Conservation (phyloP, 2,329 filamentous ascomycete species). For the Albophoma yamanashiensis region DNA sequence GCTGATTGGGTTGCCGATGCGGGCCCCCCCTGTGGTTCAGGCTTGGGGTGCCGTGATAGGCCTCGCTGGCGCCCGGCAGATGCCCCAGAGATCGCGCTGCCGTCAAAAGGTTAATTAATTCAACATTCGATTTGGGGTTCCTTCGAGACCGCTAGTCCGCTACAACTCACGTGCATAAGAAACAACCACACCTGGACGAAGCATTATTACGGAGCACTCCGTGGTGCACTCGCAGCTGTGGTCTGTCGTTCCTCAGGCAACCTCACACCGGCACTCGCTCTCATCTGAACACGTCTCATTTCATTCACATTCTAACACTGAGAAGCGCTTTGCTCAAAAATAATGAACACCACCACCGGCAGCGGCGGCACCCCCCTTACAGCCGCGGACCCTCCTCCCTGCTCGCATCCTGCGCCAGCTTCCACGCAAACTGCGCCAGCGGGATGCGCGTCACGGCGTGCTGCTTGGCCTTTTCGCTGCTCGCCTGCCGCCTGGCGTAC, state of each 20-base stretch:
- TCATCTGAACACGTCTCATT: neutral
- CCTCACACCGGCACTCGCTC: too few relatives aligned
- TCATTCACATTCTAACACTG: neutral
- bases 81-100: neutral
- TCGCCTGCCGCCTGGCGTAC: conserved; percentile 77
- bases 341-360: too few relatives aligned
- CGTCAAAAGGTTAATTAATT: neutral
- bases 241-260: too few relatives aligned
- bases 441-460: conserved; percentile 61
- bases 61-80: neutral
- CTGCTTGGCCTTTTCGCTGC: conserved; percentile 67
- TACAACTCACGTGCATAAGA: too few relatives aligned
- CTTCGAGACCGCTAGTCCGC: neutral
- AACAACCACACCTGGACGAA: too few relatives aligned
- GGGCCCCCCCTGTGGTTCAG: neutral
- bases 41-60: neutral
- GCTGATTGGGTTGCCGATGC: neutral
- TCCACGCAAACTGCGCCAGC: conserved; percentile 72
- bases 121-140: neutral
- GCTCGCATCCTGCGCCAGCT: conserved; percentile 44
- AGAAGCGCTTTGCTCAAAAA: neutral
- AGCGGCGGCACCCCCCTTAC: conserved; percentile 8
- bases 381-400: conserved; percentile 14
- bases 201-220: too few relatives aligned
- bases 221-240: too few relatives aligned